Evolutionary conservation across 192 early-diverging fungal genomes (phyloP), one percentile per base, ranked within the genome.

Genomic region (Backusella morwellensis): DNA sequence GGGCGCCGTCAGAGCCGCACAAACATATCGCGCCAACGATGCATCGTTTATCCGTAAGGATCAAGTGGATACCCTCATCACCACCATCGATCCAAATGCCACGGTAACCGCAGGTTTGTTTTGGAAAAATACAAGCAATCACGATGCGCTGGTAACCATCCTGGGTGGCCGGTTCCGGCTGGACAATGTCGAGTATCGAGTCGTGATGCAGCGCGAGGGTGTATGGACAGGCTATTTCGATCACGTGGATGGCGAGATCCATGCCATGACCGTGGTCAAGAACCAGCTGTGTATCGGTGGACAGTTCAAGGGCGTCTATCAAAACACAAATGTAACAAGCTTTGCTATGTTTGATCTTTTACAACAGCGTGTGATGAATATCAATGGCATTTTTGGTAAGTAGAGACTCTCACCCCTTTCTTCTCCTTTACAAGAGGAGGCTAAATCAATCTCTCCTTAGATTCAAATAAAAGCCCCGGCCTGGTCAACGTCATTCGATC

Each of bases 201-300:
- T 90, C 17, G 80, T 78, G n/a, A 80, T 92, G 35, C 34, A 78
- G 4, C 41, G 81, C 8, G 70, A 87, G 47, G 81, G 84, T 66
- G 78, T 75, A 41, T 87, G 86, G 86, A 73, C 66, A 14, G 80
- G 68, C 19, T 75, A 87, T 8, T 41, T 83, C 1, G 74, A 69
- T 29, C 73, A 75, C 21, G 40, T 88, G 19, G 54, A 81, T 35
- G 91, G 88, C 36, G 84, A 89, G 50, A 82, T 91, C 6, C 73
- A 84, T 72, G 75, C 80, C 26, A 68, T 91, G 36, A 6, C 21
- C 7, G 82, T 80, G 50, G 80, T 85, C 15, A 79, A 89, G 19
- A 81, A 86, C 38, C 50, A 84, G 40, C 82, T 92, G 26, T 88
- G 85, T 70, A 84, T 91, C 35, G 90, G 90, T 50, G 89, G 91